Base-by-base conservation (phyloP, 768 basidiomycete species). In the Tulasnella sp. region DNA sequence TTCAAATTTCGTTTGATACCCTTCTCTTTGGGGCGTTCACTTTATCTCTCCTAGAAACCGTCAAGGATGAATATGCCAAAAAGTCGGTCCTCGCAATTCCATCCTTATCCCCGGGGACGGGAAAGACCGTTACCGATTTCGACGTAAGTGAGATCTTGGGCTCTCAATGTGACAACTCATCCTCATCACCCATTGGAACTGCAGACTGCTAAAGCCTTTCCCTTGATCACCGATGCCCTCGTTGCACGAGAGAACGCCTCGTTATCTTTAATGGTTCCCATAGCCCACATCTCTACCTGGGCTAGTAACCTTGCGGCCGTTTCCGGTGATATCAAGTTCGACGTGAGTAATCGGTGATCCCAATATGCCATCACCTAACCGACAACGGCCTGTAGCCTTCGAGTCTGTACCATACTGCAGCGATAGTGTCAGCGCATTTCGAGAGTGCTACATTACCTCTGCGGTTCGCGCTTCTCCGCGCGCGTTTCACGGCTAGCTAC, bases 61-160 rank as follows among this genome's bases (percentile, higher is more conserved):
- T 79, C 23, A 20, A 46, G 13, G 79, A 79, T 26, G 78, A 79
- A 11, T 74, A 72, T 46, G 61, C 79, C 6, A 80, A 80, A 57
- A 39, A 48, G 39, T 26, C 79, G 3, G 48, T 73, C 9, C 46
- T 80, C 26, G 18, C 79, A 18, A 61, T 76, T 18, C 51, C 57
- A 35, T 44, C 29, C 16, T 40, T 79, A 67, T 80, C 40, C n/a
- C 32, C 32, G 18, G 48, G 6, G 7, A 39, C 37, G 40, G 20
- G 44, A 44, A 44, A 44, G 11, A 71, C 48, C 15, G 26, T 48
- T 57, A 79, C 42, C 26, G 15, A 74, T 42, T 42, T 35, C 39
- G 51, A 67, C 46, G 48, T 73, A n/a, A 74, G 72, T 57, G 18
- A 35, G 2, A 29, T 71, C 29, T 35, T 32, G 11, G 0, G 26